These are phyloP conservation scores for Trichoderma sp. DNA, from an alignment of 2,329 filamentous ascomycete species.

Conservation along the genomic window DNA sequence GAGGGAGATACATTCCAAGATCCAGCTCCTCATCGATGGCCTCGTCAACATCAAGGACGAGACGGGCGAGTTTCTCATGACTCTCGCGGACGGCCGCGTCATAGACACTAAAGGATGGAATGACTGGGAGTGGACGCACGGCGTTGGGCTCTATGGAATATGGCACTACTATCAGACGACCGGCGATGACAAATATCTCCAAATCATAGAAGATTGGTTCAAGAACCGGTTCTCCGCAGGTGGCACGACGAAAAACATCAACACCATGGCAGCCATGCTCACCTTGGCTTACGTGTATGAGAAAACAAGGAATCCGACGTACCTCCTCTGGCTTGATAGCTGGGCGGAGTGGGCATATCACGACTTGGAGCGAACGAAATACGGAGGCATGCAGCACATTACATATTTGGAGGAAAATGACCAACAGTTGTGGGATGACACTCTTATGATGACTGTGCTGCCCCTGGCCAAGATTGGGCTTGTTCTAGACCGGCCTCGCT, in stretches of 20 bases:
- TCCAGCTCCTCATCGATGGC: conserved; percentile 14
- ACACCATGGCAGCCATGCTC: conserved; percentile 21
- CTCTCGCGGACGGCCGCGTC: conserved; percentile 16
- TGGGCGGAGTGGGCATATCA: conserved; percentile 23
- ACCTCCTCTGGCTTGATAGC: conserved; percentile 17
- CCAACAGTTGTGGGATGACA: conserved; percentile 21
- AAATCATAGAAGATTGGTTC: conserved; percentile 24
- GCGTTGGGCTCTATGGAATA: conserved; percentile 20
- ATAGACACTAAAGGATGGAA: conserved; percentile 25
- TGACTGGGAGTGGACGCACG: conserved; percentile 25
- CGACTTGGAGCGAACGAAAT: conserved; percentile 20
- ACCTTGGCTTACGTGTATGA: conserved; percentile 16
- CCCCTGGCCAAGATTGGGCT: conserved; percentile 18
- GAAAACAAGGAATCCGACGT: conserved; percentile 10
- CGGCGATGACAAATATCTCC: conserved; percentile 3
- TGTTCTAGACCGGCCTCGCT: conserved; percentile 13
- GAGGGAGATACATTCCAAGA: conserved; percentile 19
- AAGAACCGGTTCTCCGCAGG: not conserved
- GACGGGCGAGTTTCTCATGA: conserved; percentile 20
- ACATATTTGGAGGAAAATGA: conserved; percentile 24
- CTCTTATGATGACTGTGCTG: conserved; percentile 20
- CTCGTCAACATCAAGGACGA: conserved; percentile 20
- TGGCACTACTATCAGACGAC: conserved; percentile 22
- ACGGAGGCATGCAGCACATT: conserved; percentile 22
- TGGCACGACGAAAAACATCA: conserved; percentile 20